phyloP scores from a whole-genome alignment of 768 basidiomycete genomes.

The Gyrodon lividus region DNA sequence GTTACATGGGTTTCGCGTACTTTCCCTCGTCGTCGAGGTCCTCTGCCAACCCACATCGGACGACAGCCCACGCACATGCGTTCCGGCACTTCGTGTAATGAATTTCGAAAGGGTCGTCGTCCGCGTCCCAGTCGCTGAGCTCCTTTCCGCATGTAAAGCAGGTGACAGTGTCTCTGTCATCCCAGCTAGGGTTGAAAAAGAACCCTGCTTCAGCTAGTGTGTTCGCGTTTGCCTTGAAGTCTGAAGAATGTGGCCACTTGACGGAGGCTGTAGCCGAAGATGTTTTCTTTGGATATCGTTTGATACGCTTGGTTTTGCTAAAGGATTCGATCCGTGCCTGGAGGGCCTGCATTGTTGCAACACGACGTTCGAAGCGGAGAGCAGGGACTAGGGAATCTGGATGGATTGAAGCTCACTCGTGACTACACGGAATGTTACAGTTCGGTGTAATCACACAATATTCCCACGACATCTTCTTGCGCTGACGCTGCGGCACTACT shows the following conservation, averaged over 20 bases:
- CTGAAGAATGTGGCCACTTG: slow-evolving; percentile 76
- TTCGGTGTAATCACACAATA: too few species aligned
- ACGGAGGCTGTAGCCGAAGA: slow-evolving; percentile 44
- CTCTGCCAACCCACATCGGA: slow-evolving; percentile 64
- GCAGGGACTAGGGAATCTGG: too few species aligned
- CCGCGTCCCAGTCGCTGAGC: slow-evolving; percentile 79
- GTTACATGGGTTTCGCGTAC: slow-evolving; percentile 37
- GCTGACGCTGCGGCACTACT: not conserved
- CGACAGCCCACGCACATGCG: slow-evolving; percentile 79
- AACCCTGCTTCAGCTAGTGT: slow-evolving; percentile 88
- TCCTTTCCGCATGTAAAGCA: slow-evolving; percentile 86
- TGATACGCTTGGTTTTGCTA: slow-evolving; percentile 58
- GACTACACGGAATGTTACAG: too few species aligned
- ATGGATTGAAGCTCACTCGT: too few species aligned
- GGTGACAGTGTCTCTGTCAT: slow-evolving; percentile 70
- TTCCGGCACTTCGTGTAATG: slow-evolving; percentile 69
- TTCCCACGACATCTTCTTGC: not conserved
- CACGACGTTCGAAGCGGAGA: too few species aligned
- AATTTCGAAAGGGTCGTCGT: slow-evolving; percentile 84
- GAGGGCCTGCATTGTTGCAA: slow-evolving; percentile 48
- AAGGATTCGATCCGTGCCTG: slow-evolving; percentile 69
- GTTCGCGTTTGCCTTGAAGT: slow-evolving; percentile 67
- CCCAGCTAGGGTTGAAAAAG: slow-evolving; percentile 69
- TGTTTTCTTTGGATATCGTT: slow-evolving; percentile 45
- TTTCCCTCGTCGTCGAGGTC: slow-evolving; percentile 58